Conservation (phyloP, 2,329 filamentous ascomycete genomes). For the Tympanopsis confertula region DNA sequence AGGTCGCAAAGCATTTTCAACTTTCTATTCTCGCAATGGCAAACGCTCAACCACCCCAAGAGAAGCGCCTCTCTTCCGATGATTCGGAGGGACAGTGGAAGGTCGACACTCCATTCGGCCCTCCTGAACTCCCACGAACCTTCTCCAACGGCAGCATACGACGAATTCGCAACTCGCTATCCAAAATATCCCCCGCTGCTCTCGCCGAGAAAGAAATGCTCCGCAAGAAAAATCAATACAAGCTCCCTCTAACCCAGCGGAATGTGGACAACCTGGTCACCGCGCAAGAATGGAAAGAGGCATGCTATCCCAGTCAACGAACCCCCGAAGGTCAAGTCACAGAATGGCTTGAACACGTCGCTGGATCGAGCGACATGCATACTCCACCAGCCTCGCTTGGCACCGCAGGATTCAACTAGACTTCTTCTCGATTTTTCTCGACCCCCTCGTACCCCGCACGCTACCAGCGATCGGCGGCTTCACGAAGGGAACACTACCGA, state of each 20-base stretch:
- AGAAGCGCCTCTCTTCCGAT: slow-evolving; percentile 4
- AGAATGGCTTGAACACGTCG: not conserved
- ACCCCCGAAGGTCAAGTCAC: not conserved
- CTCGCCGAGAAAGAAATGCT: slow-evolving; percentile 19
- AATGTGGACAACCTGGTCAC: slow-evolving; percentile 21
- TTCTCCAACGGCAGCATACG: slow-evolving; percentile 15
- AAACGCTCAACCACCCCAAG: not conserved
- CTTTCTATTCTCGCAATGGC: no score
- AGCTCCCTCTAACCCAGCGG: slow-evolving; percentile 18
- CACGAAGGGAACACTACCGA: no score
- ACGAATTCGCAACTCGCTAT: slow-evolving; percentile 19
- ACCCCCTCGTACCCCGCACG: no score
- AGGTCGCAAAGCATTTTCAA: no score
- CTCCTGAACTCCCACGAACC: slow-evolving; percentile 13
- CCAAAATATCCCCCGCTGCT: slow-evolving; percentile 17
- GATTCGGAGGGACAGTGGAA: slow-evolving; percentile 16
- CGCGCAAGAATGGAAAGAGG: slow-evolving; percentile 5
- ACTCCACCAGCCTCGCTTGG: no score
- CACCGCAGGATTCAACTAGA: no score
- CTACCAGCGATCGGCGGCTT: no score
- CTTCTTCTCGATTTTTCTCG: no score
- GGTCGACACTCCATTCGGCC: slow-evolving; percentile 17
- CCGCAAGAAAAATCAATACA: slow-evolving; percentile 19
- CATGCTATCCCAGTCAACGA: not conserved
- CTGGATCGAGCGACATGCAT: no score